phyloP scores from a whole-genome alignment of 2,329 filamentous ascomycete species.

The Blastomyces parvus region DNA sequence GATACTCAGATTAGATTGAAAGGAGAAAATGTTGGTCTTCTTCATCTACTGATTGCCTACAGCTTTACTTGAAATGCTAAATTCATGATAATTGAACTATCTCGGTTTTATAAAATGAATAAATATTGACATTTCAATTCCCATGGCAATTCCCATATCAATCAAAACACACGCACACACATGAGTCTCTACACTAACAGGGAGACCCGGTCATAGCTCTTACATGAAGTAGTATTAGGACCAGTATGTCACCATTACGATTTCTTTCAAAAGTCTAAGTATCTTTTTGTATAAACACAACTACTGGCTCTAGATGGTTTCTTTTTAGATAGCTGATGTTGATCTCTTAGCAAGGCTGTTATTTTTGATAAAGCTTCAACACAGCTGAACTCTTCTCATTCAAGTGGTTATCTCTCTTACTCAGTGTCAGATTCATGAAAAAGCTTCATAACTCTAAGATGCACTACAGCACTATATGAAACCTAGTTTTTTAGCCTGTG shows the following conservation, averaged over 20 bases:
- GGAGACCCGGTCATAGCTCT: too few species aligned
- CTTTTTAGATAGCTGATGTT: too few species aligned
- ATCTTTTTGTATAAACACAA: too few species aligned
- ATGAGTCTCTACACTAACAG: too few species aligned
- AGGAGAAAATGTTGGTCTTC: not conserved
- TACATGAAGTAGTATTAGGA: too few species aligned
- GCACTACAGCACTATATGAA: not conserved
- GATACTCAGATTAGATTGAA: constrained; percentile 23
- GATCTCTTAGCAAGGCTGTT: too few species aligned
- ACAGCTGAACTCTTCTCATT: not conserved
- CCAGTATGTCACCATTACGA: too few species aligned
- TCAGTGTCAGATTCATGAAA: not conserved
- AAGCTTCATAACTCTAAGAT: not conserved
- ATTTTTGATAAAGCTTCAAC: too few species aligned
- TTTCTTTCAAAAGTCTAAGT: too few species aligned
- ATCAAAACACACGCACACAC: too few species aligned
- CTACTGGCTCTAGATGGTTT: too few species aligned
- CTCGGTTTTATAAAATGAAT: not conserved
- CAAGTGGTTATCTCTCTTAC: not conserved
- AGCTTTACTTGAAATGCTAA: not conserved
- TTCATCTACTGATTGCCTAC: not conserved
- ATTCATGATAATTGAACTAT: not conserved
- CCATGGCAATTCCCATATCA: too few species aligned
- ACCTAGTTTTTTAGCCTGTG: not conserved
- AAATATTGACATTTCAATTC: not conserved